phyloP scores from a whole-genome alignment of 768 basidiomycete genomes.

The Boletus rubroflammeus region DNA sequence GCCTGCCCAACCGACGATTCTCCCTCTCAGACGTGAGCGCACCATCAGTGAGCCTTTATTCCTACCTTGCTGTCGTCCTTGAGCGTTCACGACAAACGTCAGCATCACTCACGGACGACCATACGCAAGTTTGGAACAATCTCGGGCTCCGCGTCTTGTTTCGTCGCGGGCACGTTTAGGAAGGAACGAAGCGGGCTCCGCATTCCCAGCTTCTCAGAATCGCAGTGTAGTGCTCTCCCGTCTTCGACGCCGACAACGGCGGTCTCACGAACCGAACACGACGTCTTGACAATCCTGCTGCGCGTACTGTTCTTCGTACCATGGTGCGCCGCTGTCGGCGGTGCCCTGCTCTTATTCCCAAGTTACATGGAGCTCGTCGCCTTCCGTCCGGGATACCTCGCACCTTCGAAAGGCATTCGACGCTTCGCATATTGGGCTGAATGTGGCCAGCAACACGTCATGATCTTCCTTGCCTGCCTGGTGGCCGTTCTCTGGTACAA shows the following conservation, averaged over 20 bases:
- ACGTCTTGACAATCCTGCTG: conserved; percentile 2
- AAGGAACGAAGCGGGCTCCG: conserved; percentile 9
- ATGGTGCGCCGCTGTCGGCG: conserved; percentile 36
- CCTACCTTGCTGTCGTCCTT: not conserved
- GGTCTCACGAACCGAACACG: not conserved
- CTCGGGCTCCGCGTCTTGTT: conserved; percentile 18
- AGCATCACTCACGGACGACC: conserved; percentile 1
- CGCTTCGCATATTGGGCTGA: conserved; percentile 39
- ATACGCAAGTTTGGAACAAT: conserved; percentile 26
- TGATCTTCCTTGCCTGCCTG: conserved; percentile 31
- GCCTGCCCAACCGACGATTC: conserved; percentile 28
- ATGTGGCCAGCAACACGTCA: conserved; percentile 32
- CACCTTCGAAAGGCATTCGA: conserved; percentile 29
- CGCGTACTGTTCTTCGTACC: conserved; percentile 31
- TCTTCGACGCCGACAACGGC: not conserved
- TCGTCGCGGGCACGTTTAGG: not conserved
- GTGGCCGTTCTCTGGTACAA: conserved; percentile 19
- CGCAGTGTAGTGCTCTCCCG: not conserved
- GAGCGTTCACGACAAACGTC: not conserved
- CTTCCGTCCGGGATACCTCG: conserved; percentile 30
- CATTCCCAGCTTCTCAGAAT: conserved; percentile 14
- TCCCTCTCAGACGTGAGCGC: conserved; percentile 24
- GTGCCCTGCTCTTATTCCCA: conserved; percentile 30
- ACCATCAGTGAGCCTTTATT: conserved; percentile 13
- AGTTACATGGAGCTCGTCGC: conserved; percentile 24